phyloP scores from a whole-genome alignment of 2,329 filamentous ascomycete species.

The Fonsecaea pedrosoi region DNA sequence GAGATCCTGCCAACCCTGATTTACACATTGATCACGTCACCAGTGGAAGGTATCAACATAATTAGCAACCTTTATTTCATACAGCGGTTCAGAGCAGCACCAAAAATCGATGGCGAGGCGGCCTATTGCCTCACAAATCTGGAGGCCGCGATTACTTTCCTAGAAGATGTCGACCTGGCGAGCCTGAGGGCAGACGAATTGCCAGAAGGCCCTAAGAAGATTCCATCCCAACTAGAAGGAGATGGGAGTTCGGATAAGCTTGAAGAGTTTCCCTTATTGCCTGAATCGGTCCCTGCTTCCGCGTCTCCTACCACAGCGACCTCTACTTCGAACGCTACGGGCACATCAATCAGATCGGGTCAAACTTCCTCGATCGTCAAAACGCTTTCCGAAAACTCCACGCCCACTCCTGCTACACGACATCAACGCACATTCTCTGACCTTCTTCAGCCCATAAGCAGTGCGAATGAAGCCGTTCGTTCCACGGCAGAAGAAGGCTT shows the following conservation, averaged over 20 bases:
- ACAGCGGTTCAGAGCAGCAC: slow-evolving; percentile 84
- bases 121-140: slow-evolving; percentile 96
- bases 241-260: slow-evolving; percentile 44
- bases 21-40: slow-evolving; percentile 90
- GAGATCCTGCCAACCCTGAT: slow-evolving; percentile 97
- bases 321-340: slow-evolving; percentile 39
- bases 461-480: slow-evolving; percentile 82
- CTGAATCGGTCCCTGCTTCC: slow-evolving; percentile 22
- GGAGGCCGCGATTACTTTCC: slow-evolving; percentile 90
- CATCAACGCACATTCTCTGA: slow-evolving; percentile 82
- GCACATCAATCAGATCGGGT: slow-evolving; percentile 40
- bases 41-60: slow-evolving; percentile 82
- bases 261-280: slow-evolving; percentile 40
- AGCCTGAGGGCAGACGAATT: slow-evolving; percentile 82
- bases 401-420: slow-evolving; percentile 47
- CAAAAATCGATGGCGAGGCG: slow-evolving; percentile 88
- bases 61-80: slow-evolving; percentile 97
- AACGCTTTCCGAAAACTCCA: slow-evolving; percentile 33
- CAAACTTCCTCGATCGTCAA: slow-evolving; percentile 37
- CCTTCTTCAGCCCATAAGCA: slow-evolving; percentile 82
- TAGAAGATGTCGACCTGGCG: slow-evolving; percentile 93
- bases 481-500: slow-evolving; percentile 89
- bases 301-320: slow-evolving; percentile 32
- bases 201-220: slow-evolving; percentile 70
- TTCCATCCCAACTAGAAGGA: slow-evolving; percentile 52